Conservation (phyloP, 2,329 filamentous ascomycete genomes). For the Claviceps africana region DNA sequence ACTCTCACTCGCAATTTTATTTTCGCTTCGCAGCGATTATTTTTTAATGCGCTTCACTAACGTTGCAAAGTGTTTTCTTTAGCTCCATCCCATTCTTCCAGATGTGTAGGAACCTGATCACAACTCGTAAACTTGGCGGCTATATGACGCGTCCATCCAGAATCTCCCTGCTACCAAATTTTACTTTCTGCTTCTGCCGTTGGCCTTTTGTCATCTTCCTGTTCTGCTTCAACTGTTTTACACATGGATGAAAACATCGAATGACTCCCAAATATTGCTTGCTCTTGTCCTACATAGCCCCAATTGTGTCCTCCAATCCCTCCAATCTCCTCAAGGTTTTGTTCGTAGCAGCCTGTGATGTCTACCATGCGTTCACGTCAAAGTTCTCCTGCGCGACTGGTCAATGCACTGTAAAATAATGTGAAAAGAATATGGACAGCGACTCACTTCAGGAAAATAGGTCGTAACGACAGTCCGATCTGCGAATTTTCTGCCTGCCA, state of each 20-base stretch:
- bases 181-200: neutral
- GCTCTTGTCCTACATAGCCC: slow-evolving; percentile 6
- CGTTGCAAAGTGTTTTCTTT: slow-evolving; percentile 2
- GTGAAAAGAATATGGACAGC: neutral
- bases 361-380: slow-evolving; percentile 76
- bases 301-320: neutral
- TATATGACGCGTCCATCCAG: neutral
- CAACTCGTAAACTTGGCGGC: neutral
- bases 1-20: neutral
- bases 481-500: slow-evolving; percentile 91
- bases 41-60: slow-evolving; percentile 3
- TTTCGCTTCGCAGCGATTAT: neutral
- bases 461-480: slow-evolving; percentile 93
- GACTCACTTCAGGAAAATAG: slow-evolving; percentile 77
- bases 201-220: neutral
- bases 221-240: slow-evolving; percentile 8
- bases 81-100: neutral
- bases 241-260: slow-evolving; percentile 3
- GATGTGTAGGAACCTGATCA: neutral
- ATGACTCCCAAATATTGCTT: slow-evolving; percentile 1
- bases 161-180: neutral
- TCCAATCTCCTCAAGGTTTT: neutral
- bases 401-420: slow-evolving; percentile 14
- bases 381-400: slow-evolving; percentile 64
- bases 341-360: neutral